Evolutionary conservation across 352 stramenopile species (phyloP), one percentile per base, ranked within the genome.

Genomic region (Pythium plurisporium): DNA sequence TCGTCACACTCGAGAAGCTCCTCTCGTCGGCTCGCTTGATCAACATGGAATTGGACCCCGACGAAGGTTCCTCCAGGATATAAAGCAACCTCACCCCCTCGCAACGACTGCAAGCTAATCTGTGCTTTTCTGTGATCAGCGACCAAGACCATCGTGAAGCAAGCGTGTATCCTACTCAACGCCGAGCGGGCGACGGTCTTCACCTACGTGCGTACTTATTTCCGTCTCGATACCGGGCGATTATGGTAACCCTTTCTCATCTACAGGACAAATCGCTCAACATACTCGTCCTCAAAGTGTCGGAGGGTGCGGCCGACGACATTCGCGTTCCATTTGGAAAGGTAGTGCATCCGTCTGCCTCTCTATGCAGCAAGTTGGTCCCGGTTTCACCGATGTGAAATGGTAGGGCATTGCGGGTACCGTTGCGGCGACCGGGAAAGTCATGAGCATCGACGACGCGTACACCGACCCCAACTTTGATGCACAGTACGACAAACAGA

Each of bases 391-490:
- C 33, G 38, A 23, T 6, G 3, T 25, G 11, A 34, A 20, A 15
- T 9, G n/a, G 5, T 20, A 94, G 73, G 92, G 92, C 14, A 90
- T 98, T 43, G 88, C 89, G 23, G 94, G 93, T 5, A 88, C 76
- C 5, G 90, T 96, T 15, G 89, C 91, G 0, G 69, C 72, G 17
- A 96, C 74, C 0, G 82, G 83, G 31, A 81, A 91, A 47, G 55
- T 77, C 1, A 75, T 97, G 51, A 97, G 97, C 66, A 96, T 98
- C 46, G 69, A 62, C 6, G 88, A 98, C 61, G 94, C 92, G 1
- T 98, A 98, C 62, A 62, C 89, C n/a, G 92, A 98, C 53, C 65
- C 81, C 1, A 89, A 89, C 49, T 98, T 98, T 62, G 91, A 98
- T 57, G 76, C 74, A 45, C 76, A 94, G 27, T 95, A 97, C 61